Conservation (phyloP, 306 rosid genomes). For the Aeschynomene evenia region DNA sequence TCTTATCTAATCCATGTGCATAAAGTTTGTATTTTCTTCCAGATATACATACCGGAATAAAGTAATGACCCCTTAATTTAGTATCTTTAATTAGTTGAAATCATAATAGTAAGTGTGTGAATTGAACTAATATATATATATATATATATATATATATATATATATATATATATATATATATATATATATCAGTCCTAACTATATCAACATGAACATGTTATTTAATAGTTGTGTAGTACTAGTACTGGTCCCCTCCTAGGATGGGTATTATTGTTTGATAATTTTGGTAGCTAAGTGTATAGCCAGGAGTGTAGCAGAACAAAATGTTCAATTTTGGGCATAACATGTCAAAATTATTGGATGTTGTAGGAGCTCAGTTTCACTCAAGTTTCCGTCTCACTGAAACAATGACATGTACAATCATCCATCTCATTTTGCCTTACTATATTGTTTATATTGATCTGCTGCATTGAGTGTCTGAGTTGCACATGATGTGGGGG, state of each 20-base stretch:
- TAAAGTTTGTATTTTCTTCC: slow-evolving; percentile 21
- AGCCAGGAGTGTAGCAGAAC: not conserved
- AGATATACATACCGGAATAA: slow-evolving; percentile 17
- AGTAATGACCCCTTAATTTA: slow-evolving; percentile 15
- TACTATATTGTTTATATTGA: not conserved
- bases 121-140: slow-evolving; percentile 23
- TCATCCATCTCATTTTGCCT: slow-evolving; percentile 20
- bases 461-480: not conserved
- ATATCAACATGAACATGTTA: not conserved
- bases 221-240: not conserved
- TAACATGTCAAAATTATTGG: slow-evolving; percentile 18
- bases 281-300: slow-evolving; percentile 19
- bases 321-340: slow-evolving; percentile 31
- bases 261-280: slow-evolving; percentile 1
- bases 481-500: slow-evolving; percentile 41
- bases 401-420: not conserved
- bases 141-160: no score
- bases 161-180: no score
- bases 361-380: slow-evolving; percentile 16
- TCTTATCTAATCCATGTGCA: slow-evolving; percentile 11
- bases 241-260: slow-evolving; percentile 10
- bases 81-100: no score
- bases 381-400: not conserved
- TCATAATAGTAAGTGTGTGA: slow-evolving; percentile 18
- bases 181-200: slow-evolving; percentile 6